These are phyloP conservation scores for Tillandsia fasciculata DNA, from an alignment of 176 grass and related monocot genomes.

Conservation along the genomic window DNA sequence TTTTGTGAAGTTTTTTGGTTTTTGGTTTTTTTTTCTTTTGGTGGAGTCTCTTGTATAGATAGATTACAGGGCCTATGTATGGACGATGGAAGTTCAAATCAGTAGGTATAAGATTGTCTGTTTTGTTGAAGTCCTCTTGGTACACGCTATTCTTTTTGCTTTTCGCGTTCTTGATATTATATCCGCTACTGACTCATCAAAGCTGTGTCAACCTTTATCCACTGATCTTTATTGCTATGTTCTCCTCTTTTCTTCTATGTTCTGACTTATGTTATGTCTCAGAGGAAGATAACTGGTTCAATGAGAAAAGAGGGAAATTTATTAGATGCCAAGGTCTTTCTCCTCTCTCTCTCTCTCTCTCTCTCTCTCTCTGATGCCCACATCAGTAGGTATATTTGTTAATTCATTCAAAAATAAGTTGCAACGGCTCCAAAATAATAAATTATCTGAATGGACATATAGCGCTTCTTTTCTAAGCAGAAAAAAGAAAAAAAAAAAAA, in stretches of 20 bases:
- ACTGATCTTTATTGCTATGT: neutral
- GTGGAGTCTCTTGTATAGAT: no score
- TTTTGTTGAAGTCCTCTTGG: no score
- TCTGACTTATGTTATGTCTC: slow-evolving; percentile 24
- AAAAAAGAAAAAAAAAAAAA: neutral
- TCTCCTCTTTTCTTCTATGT: neutral
- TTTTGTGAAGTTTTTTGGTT: no score
- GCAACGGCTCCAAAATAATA: neutral
- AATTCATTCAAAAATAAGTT: neutral
- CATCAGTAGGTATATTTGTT: neutral
- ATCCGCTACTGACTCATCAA: neutral
- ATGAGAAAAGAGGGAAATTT: slow-evolving; percentile 65
- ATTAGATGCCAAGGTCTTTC: slow-evolving; percentile 75
- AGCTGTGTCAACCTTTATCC: neutral
- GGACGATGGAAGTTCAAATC: no score
- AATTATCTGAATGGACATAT: neutral
- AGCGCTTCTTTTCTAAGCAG: neutral
- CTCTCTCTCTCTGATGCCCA: neutral
- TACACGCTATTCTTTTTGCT: no score
- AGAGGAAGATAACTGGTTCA: slow-evolving; percentile 50
- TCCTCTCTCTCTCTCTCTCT: slow-evolving; percentile 20
- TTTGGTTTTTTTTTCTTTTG: no score
- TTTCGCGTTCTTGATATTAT: neutral
- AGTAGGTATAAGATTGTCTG: no score
- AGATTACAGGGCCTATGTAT: no score